Base-by-base conservation (phyloP, 352 stramenopile genomes). In the Globisporangium yorkense region DNA sequence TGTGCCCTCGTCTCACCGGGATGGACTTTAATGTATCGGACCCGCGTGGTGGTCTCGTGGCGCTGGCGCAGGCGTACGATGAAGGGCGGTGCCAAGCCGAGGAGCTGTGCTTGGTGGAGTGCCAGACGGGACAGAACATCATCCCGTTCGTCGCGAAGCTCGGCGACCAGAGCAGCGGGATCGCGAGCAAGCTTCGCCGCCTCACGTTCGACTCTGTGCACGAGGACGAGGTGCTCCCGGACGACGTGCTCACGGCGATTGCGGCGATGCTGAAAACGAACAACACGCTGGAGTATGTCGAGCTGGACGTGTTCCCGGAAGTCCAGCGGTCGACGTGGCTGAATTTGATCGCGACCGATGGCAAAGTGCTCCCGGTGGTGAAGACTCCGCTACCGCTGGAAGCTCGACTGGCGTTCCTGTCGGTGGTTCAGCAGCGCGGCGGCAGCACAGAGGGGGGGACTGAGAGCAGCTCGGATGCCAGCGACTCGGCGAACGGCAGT, bases 251-350 rank as follows among this genome's bases (percentile, higher is more conserved):
- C 13, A 16, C 18, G 10, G 51, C 51, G 0, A 9, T 56, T 3
- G 51, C 24, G 10, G 15, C 40, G 20, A 56, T 49, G 37, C 51
- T 56, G 8, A 40, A 56, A n/a, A 18, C 40, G 37, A 56, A 49
- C 51, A 56, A 56, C 12, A 37, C 40, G 24, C 21, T 56, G 2
- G 37, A 48, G 51, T 49, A 46, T 9, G 21, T 56, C 51, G 41
- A 56, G 37, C 15, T 56, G 5, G 18, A 37, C 18, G 51, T 37
- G 51, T 27, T 16, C n/a, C 5, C 37, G 18, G 24, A 46, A 16
- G 5, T 56, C 20, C 7, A 31, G 16, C 51, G 18, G 7, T 2
- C 21, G 7, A 31, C 40, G 20, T 27, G 51, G 24, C 12, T 40
- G 4, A 13, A 16, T 8, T 20, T 56, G 37, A 49, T 27, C 10